Evolutionary conservation across 2,329 filamentous ascomycete species (phyloP).

Genomic region (Trichoderma sp.): DNA sequence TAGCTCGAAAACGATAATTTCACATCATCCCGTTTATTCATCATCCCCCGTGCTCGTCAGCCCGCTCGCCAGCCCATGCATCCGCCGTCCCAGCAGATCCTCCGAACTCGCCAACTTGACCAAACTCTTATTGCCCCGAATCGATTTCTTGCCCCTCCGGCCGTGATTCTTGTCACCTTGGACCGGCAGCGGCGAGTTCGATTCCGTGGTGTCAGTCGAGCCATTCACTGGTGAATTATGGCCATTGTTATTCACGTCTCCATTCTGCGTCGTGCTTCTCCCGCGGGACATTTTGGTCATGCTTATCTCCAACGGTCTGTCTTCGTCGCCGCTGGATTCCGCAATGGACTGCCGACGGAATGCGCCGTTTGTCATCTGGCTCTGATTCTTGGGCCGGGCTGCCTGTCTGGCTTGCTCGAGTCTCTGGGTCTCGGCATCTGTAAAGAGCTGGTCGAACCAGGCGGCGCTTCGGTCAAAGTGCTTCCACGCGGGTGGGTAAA

Average conservation of each 20-base stretch:
- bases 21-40: conserved; percentile 31
- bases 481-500: conserved; percentile 90
- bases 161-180: conserved; percentile 24
- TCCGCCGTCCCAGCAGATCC: conserved; percentile 57
- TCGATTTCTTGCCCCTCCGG: conserved; percentile 34
- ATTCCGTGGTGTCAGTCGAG: conserved; percentile 2
- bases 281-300: conserved; percentile 53
- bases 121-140: conserved; percentile 50
- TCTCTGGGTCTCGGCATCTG: conserved; percentile 48
- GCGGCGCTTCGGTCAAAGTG: conserved; percentile 75
- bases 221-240: conserved; percentile 1
- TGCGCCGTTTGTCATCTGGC: conserved; percentile 22
- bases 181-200: conserved; percentile 19
- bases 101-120: conserved; percentile 60
- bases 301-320: conserved; percentile 78
- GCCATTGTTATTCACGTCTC: conserved; percentile 28
- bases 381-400: conserved; percentile 12
- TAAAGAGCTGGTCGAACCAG: conserved; percentile 82
- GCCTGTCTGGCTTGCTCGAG: conserved; percentile 30
- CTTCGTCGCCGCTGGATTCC: conserved; percentile 76
- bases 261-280: conserved; percentile 34
- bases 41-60: conserved; percentile 53
- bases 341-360: conserved; percentile 39
- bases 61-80: conserved; percentile 59
- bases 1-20: not conserved